These are phyloP conservation scores for Globisporangium sylvaticum DNA, from an alignment of 352 stramenopile genomes.

Conservation along the genomic window DNA sequence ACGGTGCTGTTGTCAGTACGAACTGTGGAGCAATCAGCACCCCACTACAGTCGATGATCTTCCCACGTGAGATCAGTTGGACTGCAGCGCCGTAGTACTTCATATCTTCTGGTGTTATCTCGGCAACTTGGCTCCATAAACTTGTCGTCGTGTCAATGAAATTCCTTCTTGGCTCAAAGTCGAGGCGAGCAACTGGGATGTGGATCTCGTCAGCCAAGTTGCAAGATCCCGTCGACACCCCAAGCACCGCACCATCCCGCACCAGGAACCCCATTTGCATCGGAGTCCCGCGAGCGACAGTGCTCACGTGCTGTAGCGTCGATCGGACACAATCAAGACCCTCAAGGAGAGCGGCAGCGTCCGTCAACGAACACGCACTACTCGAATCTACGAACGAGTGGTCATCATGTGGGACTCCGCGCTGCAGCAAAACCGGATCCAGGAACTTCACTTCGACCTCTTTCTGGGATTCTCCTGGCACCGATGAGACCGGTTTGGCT, in stretches of 20 bases:
- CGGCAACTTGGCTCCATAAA: not conserved
- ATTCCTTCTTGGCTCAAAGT: not conserved
- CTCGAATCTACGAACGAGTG: not conserved
- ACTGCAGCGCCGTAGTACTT: not conserved
- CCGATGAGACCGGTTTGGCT: not conserved
- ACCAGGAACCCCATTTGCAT: conserved; percentile 1
- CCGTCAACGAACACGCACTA: not conserved
- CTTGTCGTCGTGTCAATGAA: not conserved
- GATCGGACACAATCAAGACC: not conserved
- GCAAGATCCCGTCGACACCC: not conserved
- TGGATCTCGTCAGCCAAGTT: not conserved
- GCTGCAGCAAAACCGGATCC: conserved; percentile 4
- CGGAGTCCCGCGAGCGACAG: not conserved
- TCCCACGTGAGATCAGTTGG: not conserved
- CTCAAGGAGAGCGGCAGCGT: no score
- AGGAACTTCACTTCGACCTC: not conserved
- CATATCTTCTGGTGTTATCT: not conserved
- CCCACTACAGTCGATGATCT: not conserved
- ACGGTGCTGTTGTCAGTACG: conserved; percentile 10
- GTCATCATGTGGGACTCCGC: not conserved
- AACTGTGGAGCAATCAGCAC: conserved; percentile 7
- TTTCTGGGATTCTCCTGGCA: not conserved
- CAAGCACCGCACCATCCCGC: not conserved
- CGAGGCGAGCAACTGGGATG: not conserved
- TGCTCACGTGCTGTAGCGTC: not conserved